Evolutionary conservation across 2,329 filamentous ascomycete species (phyloP), one percentile per base, ranked within the genome.

Genomic region (Neospermospora avenae): DNA sequence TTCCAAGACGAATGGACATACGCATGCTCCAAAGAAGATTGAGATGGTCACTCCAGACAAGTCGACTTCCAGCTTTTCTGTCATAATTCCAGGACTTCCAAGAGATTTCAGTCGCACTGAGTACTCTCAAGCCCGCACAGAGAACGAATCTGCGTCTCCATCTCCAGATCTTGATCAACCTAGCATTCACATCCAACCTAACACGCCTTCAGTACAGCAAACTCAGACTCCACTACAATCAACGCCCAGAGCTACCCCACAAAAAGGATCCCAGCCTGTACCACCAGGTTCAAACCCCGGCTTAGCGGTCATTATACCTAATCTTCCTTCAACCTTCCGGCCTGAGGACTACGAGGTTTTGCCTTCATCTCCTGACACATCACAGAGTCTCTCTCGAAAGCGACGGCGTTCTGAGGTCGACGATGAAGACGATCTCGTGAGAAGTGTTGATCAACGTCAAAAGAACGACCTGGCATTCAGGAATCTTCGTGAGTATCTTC

Each of bases 371-470:
- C 69, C 70, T 1, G 67, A 65, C 31, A 69, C 68, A 2, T 66
- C 65, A 37, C 51, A 64, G 3, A 59, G 67, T 45, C 52, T 68
- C 22, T 67, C 65, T 5, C 66, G 63, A 65, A 88, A 84, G 68
- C 72, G 80, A 59, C 86, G 83, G 61, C 75, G 76, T 39, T 77
- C 79, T 24, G 76, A 77, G 22, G 73, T 76, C 20, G 77, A 82
- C 7, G 80, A 82, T 13, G 81, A 84, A 58, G 84, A 82, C 53
- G 74, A 84, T 2, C 77, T 88, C 20, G 80, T 84, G 16, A 75
- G 87, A 46, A 85, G 84, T 44, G 78, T 91, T 2, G 91, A 96
- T 69, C 90, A 96, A 73, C 87, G 88, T 54, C 87, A 96, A 68
- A 87, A 92, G 69, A 89, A 88, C 4, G 87, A 96, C 67, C 81